These are phyloP conservation scores for Verbena officinalis DNA, from an alignment of 257 asterid genomes.

Conservation along the genomic window DNA sequence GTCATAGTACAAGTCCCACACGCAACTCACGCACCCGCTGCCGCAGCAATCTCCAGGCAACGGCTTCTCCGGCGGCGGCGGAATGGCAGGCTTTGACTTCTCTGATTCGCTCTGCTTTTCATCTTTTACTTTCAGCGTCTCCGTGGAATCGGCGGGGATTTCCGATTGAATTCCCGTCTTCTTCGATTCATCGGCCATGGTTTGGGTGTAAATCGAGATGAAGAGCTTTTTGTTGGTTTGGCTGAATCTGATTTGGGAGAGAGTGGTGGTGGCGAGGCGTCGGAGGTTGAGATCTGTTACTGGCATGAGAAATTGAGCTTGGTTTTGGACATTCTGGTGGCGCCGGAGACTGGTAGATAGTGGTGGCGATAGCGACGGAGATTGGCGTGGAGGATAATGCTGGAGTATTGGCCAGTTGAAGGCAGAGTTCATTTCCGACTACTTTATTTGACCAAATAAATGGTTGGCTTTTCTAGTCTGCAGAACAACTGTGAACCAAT, in stretches of 20 bases:
- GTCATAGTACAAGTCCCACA: constrained; percentile 75
- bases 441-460: constrained; percentile 9
- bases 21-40: constrained; percentile 81
- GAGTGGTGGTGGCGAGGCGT: constrained; percentile 30
- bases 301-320: constrained; percentile 30
- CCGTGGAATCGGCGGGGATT: constrained; percentile 3
- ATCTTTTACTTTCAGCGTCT: constrained; percentile 12
- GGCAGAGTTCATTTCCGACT: constrained; percentile 4
- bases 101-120: constrained; percentile 40
- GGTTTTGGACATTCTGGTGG: constrained; percentile 10
- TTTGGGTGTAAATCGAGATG: not conserved
- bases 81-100: constrained; percentile 36
- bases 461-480: not conserved
- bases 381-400: not conserved
- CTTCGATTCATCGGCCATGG: constrained; percentile 49
- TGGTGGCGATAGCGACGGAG: constrained; percentile 9
- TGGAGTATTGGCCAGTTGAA: not conserved
- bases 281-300: constrained; percentile 40
- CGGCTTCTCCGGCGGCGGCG: constrained; percentile 84
- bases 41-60: constrained; percentile 85
- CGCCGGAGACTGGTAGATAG: constrained; percentile 3
- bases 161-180: constrained; percentile 4
- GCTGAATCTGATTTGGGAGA: constrained; percentile 22
- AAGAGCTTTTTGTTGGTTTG: constrained; percentile 20
- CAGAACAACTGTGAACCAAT: not conserved